These are phyloP conservation scores for Niveomyces coronatus DNA, from an alignment of 2,329 filamentous ascomycete species.

Conservation along the genomic window DNA sequence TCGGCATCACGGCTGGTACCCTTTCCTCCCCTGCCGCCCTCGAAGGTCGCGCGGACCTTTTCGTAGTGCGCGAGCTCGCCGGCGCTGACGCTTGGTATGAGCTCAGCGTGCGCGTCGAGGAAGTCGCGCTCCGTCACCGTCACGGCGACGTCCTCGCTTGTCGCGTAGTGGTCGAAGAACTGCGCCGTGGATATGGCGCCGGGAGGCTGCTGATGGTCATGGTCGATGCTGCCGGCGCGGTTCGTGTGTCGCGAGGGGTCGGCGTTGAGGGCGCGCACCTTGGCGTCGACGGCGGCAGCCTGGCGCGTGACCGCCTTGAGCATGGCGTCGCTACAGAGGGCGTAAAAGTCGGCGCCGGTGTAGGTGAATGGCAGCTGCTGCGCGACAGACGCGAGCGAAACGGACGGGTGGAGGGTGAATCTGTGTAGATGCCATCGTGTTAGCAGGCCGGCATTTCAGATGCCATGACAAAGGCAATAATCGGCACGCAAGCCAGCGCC, in stretches of 20 bases:
- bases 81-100: constrained; percentile 87
- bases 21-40: constrained; percentile 41
- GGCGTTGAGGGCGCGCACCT: constrained; percentile 61
- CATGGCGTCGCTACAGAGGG: constrained; percentile 95
- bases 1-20: constrained; percentile 16
- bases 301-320: constrained; percentile 94
- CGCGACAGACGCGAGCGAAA: constrained; percentile 68
- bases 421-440: constrained; percentile 31
- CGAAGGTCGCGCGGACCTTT: constrained; percentile 70
- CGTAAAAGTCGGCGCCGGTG: constrained; percentile 95
- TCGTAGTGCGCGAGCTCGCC: constrained; percentile 92
- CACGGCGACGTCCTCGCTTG: constrained; percentile 71
- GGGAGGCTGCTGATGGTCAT: too few species aligned
- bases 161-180: constrained; percentile 91
- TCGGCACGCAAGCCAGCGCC: not conserved
- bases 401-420: constrained; percentile 71
- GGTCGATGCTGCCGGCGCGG: constrained; percentile 22
- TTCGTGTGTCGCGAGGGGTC: constrained; percentile 23
- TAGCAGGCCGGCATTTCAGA: too few species aligned
- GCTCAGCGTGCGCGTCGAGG: constrained; percentile 64
- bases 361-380: constrained; percentile 83
- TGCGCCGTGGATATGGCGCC: constrained; percentile 79
- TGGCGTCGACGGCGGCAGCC: constrained; percentile 71
- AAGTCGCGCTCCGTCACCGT: constrained; percentile 89
- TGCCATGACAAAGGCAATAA: too few species aligned